These are phyloP conservation scores for Pyrenochaeta sp. DNA, from an alignment of 2,329 filamentous ascomycete species.

Conservation along the genomic window DNA sequence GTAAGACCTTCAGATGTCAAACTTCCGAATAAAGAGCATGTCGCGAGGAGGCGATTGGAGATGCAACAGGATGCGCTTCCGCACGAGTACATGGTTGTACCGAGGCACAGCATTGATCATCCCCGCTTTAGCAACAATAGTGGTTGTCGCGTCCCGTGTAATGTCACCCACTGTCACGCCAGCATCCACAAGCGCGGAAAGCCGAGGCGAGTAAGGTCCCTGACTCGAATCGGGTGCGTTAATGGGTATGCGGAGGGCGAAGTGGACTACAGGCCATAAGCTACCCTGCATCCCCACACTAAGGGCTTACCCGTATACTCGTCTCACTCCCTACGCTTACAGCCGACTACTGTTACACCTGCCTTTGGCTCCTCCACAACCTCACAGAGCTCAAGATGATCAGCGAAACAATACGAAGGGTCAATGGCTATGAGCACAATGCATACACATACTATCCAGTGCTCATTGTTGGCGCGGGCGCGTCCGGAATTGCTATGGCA, in stretches of 20 bases:
- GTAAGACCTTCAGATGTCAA: neutral
- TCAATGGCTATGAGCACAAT: slow-evolving; percentile 49
- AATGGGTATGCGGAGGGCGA: too few relatives aligned
- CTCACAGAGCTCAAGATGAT: slow-evolving; percentile 29
- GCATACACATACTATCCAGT: slow-evolving; percentile 58
- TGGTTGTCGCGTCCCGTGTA: neutral
- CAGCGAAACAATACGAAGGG: slow-evolving; percentile 45
- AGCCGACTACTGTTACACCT: neutral
- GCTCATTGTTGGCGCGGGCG: slow-evolving; percentile 68
- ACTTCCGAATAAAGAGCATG: neutral
- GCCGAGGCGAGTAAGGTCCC: neutral
- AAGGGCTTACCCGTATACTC: neutral
- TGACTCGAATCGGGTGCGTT: neutral
- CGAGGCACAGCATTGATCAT: neutral
- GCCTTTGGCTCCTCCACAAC: neutral
- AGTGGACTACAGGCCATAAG: neutral
- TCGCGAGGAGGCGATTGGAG: neutral
- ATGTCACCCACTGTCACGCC: neutral
- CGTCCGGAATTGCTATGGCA: slow-evolving; percentile 69
- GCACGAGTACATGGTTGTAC: neutral
- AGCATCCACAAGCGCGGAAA: neutral
- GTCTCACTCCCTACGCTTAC: neutral
- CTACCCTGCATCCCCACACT: neutral
- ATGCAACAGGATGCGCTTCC: neutral
- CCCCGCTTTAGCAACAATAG: neutral